Percentiles rank a stretch among this genome's conserved stretches.
phyloP scores from a whole-genome alignment of 495 filamentous ascomycete species.

The Letharia columbiana region DNA sequence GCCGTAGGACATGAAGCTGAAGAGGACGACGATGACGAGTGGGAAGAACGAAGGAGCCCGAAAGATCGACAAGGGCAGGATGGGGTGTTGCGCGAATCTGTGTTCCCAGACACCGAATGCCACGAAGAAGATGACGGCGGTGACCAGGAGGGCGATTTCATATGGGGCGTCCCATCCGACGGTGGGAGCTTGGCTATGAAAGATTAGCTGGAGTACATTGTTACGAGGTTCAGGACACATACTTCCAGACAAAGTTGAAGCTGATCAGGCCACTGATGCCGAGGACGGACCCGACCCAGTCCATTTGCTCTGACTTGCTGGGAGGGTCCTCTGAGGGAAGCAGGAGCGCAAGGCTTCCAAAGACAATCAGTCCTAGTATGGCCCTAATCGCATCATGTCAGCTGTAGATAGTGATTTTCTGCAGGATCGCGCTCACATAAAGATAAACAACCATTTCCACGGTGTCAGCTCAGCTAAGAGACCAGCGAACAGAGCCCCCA shows the following conservation, averaged over 20 bases:
- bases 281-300: conserved; percentile 42
- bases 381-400: conserved; percentile 23
- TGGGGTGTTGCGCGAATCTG: conserved; percentile 35
- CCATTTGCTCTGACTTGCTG: conserved; percentile 38
- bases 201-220: neutral
- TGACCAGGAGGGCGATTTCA: conserved; percentile 37
- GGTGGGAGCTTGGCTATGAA: conserved; percentile 41
- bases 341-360: conserved; percentile 29
- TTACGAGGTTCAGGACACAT: conserved; percentile 18
- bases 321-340: conserved; percentile 35
- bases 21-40: conserved; percentile 40
- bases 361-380: conserved; percentile 32
- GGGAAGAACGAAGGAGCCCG: conserved; percentile 40
- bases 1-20: conserved; percentile 45
- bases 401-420: neutral
- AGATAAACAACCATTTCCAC: conserved; percentile 46
- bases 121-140: conserved; percentile 35
- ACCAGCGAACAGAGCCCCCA: conserved; percentile 38
- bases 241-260: conserved; percentile 52
- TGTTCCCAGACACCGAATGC: conserved; percentile 42
- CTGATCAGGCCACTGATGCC: conserved; percentile 39
- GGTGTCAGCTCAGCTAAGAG: conserved; percentile 35
- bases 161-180: conserved; percentile 42
- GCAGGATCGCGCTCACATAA: conserved; percentile 31
- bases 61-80: conserved; percentile 45